phyloP scores from a whole-genome alignment of 179 eudicot species.

The Nepenthes alata region DNA sequence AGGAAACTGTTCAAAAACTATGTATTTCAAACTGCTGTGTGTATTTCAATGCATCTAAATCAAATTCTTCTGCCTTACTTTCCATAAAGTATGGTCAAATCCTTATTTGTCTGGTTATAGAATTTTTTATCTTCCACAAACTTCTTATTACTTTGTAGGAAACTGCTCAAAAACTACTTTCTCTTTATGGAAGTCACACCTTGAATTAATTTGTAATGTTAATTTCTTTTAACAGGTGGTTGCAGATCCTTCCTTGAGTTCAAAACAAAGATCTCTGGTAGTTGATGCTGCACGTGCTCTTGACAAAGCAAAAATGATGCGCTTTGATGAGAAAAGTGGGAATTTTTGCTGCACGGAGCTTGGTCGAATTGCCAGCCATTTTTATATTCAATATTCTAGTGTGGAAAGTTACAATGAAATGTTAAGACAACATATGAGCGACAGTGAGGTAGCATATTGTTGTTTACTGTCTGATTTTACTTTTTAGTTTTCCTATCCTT shows the following conservation, averaged over 20 bases:
- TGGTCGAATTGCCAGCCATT: constrained; percentile 99
- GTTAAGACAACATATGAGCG: constrained; percentile 93
- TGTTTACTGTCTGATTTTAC: neutral
- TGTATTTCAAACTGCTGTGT: neutral
- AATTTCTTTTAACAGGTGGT: constrained; percentile 43
- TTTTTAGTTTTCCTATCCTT: neutral
- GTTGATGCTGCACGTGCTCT: constrained; percentile 95
- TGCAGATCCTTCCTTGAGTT: constrained; percentile 90
- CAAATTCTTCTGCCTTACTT: too few species aligned
- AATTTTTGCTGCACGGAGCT: constrained; percentile 98
- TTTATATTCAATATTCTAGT: constrained; percentile 94
- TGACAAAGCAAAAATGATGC: constrained; percentile 99
- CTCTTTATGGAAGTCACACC: neutral
- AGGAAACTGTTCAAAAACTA: too few species aligned
- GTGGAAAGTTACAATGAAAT: constrained; percentile 97
- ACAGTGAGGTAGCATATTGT: constrained; percentile 61
- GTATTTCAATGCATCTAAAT: neutral
- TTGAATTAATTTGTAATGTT: neutral
- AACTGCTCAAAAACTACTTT: neutral
- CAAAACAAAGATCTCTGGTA: constrained; percentile 85
- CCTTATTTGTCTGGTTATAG: too few species aligned
- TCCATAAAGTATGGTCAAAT: too few species aligned
- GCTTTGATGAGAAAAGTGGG: constrained; percentile 99
- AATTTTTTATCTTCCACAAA: too few species aligned
- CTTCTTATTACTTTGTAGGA: too few species aligned